Evolutionary conservation across 2,329 filamentous ascomycete genomes (phyloP).

Genomic region (Fusarium gaditjirri): DNA sequence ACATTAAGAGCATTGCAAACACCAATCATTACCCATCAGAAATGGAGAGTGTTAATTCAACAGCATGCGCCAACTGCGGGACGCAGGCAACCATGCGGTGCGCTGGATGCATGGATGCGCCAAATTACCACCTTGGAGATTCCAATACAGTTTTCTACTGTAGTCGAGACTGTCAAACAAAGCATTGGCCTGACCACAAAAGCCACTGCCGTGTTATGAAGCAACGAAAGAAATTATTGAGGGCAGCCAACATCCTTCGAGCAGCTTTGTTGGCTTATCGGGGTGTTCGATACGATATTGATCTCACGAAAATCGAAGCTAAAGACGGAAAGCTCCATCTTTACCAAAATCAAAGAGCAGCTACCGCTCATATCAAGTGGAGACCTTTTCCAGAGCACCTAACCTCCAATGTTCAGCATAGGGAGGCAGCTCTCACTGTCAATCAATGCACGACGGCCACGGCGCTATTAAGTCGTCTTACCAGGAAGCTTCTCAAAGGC

Average conservation of each 20-base stretch:
- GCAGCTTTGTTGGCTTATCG: neutral
- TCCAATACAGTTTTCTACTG: neutral
- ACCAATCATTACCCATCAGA: neutral
- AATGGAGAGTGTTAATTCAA: neutral
- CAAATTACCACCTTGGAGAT: neutral
- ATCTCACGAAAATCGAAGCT: neutral
- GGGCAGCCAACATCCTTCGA: neutral
- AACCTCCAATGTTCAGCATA: neutral
- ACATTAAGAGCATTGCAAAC: rapidly evolving
- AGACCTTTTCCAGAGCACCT: neutral
- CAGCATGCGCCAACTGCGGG: neutral
- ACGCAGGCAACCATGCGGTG: neutral
- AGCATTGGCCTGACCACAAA: neutral
- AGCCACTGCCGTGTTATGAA: neutral
- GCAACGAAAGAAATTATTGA: neutral
- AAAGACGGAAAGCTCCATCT: neutral
- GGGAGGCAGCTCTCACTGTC: neutral
- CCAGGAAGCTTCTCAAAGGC: neutral
- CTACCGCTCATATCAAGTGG: neutral
- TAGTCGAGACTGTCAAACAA: neutral
- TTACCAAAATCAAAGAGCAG: neutral
- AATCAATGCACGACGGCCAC: conserved; percentile 1
- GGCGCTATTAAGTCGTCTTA: neutral
- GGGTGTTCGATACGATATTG: neutral
- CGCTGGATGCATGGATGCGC: neutral